phyloP scores from a whole-genome alignment of 1,284 basidiomycete species.

The Cryptococcus sp. region DNA sequence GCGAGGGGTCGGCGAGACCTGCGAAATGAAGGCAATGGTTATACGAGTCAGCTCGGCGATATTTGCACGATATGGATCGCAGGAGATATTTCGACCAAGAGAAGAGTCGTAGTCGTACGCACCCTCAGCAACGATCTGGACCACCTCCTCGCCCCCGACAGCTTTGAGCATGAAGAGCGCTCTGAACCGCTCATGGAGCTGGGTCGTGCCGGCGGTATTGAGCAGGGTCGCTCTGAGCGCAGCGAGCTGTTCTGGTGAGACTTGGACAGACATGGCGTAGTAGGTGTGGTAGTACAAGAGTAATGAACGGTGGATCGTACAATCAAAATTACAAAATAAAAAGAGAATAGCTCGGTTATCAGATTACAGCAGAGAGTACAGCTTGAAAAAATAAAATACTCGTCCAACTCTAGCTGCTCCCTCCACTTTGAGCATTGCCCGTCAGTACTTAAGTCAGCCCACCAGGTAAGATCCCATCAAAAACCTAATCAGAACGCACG shows the following conservation, averaged over 20 bases:
- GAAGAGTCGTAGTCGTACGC: conserved; percentile 17
- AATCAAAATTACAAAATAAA: too few relatives aligned
- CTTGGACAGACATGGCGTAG: conserved; percentile 37
- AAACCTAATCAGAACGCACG: too few relatives aligned
- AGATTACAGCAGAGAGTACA: too few relatives aligned
- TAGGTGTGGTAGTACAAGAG: too few relatives aligned
- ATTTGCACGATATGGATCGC: neutral
- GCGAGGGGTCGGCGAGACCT: conserved; percentile 87
- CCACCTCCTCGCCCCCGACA: conserved; percentile 70
- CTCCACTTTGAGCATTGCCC: too few relatives aligned
- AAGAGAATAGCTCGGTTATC: too few relatives aligned
- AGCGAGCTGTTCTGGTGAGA: conserved; percentile 46
- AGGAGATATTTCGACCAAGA: neutral
- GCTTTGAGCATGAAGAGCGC: conserved; percentile 92
- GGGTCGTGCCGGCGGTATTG: conserved; percentile 70
- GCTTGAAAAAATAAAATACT: too few relatives aligned
- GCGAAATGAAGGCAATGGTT: neutral
- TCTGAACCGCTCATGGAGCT: conserved; percentile 86
- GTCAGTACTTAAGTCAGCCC: too few relatives aligned
- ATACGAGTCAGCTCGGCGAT: conserved; percentile 8
- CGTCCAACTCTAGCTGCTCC: too few relatives aligned
- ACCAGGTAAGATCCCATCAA: too few relatives aligned
- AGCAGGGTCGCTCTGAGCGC: conserved; percentile 61
- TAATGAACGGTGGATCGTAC: too few relatives aligned
- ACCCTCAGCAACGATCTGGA: conserved; percentile 85